A percentile compares a stretch with the other conserved stretches of the same genome.
Conservation (phyloP, 495 filamentous ascomycete species). For the Xylona heveae region DNA sequence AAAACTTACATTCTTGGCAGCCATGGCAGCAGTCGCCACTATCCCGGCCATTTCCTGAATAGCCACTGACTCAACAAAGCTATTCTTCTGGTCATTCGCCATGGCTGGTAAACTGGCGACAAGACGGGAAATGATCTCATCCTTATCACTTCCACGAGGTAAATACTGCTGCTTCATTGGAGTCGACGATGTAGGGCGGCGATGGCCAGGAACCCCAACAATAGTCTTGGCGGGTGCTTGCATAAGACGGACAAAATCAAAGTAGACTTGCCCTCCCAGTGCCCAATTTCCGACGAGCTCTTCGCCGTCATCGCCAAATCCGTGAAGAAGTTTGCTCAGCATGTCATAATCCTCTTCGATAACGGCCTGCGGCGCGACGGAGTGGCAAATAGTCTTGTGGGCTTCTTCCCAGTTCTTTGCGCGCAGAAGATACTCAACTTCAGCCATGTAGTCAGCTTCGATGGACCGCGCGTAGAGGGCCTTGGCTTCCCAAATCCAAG, state of each 20-base stretch:
- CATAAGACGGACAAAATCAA: constrained; percentile 50
- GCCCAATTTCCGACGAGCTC: constrained; percentile 58
- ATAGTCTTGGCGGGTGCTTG: constrained; percentile 5
- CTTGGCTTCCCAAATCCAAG: constrained; percentile 75
- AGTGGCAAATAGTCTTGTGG: constrained; percentile 53
- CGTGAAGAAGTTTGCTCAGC: constrained; percentile 37
- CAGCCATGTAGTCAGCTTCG: constrained; percentile 35
- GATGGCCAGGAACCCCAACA: no score
- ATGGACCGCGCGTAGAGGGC: constrained; percentile 56
- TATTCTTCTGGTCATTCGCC: not conserved
- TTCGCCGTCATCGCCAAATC: constrained; percentile 34
- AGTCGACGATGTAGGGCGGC: no score
- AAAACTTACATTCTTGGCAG: not conserved
- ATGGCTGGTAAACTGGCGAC: not conserved
- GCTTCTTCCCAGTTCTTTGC: constrained; percentile 61
- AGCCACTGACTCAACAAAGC: not conserved
- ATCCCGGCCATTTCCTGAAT: not conserved
- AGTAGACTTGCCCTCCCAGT: constrained; percentile 58
- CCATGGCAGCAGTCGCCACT: not conserved
- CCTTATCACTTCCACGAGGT: no score
- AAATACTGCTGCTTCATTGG: no score
- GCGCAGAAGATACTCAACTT: constrained; percentile 55
- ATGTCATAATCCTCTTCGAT: constrained; percentile 54
- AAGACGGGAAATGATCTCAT: not conserved
- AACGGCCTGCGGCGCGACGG: constrained; percentile 58